phyloP scores from a whole-genome alignment of 257 asterid genomes.

The Verbascum thapsus region DNA sequence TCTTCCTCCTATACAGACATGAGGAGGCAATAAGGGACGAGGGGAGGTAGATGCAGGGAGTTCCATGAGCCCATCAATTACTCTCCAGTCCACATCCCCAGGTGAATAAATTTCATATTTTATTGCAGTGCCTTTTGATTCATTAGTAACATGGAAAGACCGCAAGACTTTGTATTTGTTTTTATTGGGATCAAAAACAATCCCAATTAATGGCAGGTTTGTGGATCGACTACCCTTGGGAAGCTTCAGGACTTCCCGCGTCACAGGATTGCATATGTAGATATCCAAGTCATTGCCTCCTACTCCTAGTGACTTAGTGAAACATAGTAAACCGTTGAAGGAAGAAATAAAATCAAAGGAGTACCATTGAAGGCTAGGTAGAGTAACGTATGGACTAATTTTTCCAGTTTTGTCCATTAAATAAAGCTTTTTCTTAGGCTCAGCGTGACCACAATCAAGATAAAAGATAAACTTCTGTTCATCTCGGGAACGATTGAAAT shows the following conservation, averaged over 20 bases:
- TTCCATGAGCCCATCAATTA: background rate
- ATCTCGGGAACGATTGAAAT: background rate
- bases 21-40: slow-evolving; percentile 14
- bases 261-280: slow-evolving; percentile 23
- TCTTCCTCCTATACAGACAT: slow-evolving; percentile 25
- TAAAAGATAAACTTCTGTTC: too few species aligned
- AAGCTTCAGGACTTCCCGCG: slow-evolving; percentile 8
- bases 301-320: slow-evolving; percentile 10
- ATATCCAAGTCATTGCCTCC: background rate
- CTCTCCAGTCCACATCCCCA: slow-evolving; percentile 7
- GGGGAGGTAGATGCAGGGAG: slow-evolving; percentile 14
- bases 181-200: slow-evolving; percentile 14
- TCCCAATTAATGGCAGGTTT: background rate
- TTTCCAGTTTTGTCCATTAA: too few species aligned
- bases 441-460: too few species aligned
- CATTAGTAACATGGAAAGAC: background rate
- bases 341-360: slow-evolving; percentile 12
- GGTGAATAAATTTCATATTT: slow-evolving; percentile 16
- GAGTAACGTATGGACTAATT: too few species aligned
- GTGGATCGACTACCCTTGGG: slow-evolving; percentile 18
- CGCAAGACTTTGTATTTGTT: slow-evolving; percentile 20
- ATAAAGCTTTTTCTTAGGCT: too few species aligned
- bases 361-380: background rate
- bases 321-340: slow-evolving; percentile 23
- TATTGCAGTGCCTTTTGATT: background rate